A percentile compares a stretch with the other conserved stretches of the same genome.
Evolutionary conservation across 1,139 yeast species (phyloP).

Genomic region (Meyerozyma elateridarum): DNA sequence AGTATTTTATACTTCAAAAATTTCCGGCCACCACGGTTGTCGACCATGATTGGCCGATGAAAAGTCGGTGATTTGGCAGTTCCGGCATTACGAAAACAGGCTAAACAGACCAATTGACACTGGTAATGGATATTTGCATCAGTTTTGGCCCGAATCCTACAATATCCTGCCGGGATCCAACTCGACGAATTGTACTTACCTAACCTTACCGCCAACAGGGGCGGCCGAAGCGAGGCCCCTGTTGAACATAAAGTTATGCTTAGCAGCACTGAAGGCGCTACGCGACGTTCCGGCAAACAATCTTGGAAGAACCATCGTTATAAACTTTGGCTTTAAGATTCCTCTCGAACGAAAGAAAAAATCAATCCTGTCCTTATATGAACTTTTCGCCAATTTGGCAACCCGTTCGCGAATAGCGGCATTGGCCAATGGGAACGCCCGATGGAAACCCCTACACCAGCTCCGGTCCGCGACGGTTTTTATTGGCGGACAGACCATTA

Average conservation of each 20-base stretch:
- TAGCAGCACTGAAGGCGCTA: slow-evolving; percentile 86
- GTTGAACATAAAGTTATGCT: slow-evolving; percentile 69
- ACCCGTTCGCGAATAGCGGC: slow-evolving; percentile 5
- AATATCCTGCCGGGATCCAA: not conserved
- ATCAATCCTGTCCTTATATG: slow-evolving; percentile 5
- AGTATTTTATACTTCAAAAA: slow-evolving; percentile 3
- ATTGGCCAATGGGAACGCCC: slow-evolving; percentile 17
- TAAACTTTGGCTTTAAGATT: slow-evolving; percentile 16
- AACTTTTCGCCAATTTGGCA: slow-evolving; percentile 4
- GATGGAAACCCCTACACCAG: slow-evolving; percentile 8
- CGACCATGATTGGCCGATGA: not conserved
- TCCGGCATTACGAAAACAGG: not conserved
- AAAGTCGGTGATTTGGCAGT: slow-evolving; percentile 1
- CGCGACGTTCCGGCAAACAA: slow-evolving; percentile 86
- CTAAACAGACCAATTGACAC: not conserved
- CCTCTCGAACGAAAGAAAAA: slow-evolving; percentile 4
- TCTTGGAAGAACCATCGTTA: slow-evolving; percentile 77
- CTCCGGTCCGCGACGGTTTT: slow-evolving; percentile 10
- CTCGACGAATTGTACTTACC: slow-evolving; percentile 50
- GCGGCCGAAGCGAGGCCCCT: slow-evolving; percentile 90
- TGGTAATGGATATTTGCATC: not conserved
- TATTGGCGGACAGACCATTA: slow-evolving; percentile 16
- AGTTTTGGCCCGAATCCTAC: not conserved
- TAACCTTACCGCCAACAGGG: slow-evolving; percentile 80
- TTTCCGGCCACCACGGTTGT: slow-evolving; percentile 5